These are phyloP conservation scores for Ormosia emarginata DNA, from an alignment of 306 rosid species.

Conservation along the genomic window DNA sequence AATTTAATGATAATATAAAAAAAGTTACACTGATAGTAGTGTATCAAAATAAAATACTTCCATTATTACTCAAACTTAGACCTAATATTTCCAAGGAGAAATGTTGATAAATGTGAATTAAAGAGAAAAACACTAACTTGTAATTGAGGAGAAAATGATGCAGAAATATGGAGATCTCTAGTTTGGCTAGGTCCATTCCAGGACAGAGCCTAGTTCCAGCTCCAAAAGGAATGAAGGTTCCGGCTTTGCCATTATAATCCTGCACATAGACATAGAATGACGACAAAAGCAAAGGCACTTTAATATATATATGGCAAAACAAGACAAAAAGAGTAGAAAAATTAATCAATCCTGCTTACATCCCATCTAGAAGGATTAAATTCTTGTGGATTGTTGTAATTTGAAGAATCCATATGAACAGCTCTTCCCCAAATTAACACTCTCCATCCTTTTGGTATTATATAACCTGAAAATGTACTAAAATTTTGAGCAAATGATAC, in stretches of 20 bases:
- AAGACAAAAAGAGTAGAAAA: no score
- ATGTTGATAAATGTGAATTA: no score
- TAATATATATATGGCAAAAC: no score
- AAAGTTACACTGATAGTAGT: no score
- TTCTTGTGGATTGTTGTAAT: constrained; percentile 32
- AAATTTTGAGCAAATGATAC: background rate
- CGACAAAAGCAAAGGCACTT: background rate
- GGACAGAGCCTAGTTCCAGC: constrained; percentile 34
- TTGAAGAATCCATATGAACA: constrained; percentile 33
- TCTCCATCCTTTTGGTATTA: constrained; percentile 26
- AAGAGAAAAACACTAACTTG: constrained; percentile 27
- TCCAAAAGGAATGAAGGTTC: constrained; percentile 55
- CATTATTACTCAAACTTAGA: no score
- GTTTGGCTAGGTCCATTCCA: constrained; percentile 43
- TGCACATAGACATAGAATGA: background rate
- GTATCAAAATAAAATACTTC: no score
- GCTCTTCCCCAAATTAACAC: constrained; percentile 38
- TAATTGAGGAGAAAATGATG: constrained; percentile 51
- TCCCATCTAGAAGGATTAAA: constrained; percentile 59
- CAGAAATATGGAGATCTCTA: constrained; percentile 44
- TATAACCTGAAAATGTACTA: constrained; percentile 31
- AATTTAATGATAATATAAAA: no score
- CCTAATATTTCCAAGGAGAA: no score
- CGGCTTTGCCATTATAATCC: constrained; percentile 29
- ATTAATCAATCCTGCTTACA: constrained; percentile 25